Evolutionary conservation across 2,329 filamentous ascomycete genomes (phyloP).

Genomic region (Aspergillus arachidicola): DNA sequence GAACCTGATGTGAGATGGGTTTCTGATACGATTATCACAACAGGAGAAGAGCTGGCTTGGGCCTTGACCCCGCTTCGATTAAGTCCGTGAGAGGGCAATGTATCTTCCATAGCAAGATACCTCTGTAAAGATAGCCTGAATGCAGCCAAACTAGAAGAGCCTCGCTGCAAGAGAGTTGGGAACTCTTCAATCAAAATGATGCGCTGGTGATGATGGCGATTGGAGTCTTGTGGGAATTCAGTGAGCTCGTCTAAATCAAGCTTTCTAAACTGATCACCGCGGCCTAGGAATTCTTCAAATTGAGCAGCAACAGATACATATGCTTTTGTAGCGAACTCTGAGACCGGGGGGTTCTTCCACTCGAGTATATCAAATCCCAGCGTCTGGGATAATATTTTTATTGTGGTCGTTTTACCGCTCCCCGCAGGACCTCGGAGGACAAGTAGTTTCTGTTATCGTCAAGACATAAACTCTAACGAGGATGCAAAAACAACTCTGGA

Average conservation of each 20-base stretch:
- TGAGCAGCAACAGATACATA: constrained; percentile 73
- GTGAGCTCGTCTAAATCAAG: constrained; percentile 53
- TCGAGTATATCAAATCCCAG: constrained; percentile 78
- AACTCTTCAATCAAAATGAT: constrained; percentile 81
- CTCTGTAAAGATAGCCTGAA: constrained; percentile 76
- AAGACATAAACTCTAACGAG: constrained; percentile 11
- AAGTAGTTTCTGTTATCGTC: constrained; percentile 65
- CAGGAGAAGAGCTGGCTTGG: constrained; percentile 64
- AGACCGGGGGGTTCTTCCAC: constrained; percentile 81
- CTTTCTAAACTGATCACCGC: constrained; percentile 77
- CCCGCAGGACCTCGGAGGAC: constrained; percentile 89
- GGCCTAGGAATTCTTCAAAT: constrained; percentile 88
- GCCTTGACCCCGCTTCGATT: constrained; percentile 18
- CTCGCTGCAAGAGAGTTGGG: constrained; percentile 71
- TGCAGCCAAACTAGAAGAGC: constrained; percentile 64
- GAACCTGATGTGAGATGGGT: constrained; percentile 83
- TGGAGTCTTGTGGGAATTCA: constrained; percentile 6
- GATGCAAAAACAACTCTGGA: background rate
- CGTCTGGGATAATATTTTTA: constrained; percentile 75
- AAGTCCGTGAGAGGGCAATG: constrained; percentile 44
- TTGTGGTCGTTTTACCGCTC: constrained; percentile 87
- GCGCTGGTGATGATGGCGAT: constrained; percentile 34
- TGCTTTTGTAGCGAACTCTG: constrained; percentile 61
- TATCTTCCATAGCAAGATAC: constrained; percentile 70
- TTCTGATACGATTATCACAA: constrained; percentile 91